phyloP scores from a whole-genome alignment of 768 basidiomycete genomes.

The Phanerochaete sordida region DNA sequence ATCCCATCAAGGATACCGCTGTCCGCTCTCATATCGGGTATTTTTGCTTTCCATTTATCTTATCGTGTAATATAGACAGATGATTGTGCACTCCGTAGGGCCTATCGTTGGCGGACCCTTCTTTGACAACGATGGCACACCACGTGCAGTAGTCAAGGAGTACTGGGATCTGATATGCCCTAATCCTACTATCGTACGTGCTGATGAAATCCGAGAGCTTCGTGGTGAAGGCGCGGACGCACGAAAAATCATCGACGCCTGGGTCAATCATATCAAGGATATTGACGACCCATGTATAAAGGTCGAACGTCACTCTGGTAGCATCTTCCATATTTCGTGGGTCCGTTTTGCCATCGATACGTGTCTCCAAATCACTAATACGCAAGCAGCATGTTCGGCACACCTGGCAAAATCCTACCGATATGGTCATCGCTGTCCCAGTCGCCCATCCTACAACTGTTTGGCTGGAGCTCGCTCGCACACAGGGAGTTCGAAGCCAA shows the following conservation, averaged over 20 bases:
- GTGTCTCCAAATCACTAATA: background rate
- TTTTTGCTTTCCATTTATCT: constrained; percentile 7
- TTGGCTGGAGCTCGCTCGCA: constrained; percentile 62
- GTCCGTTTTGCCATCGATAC: too few relatives aligned
- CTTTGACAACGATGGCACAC: constrained; percentile 30
- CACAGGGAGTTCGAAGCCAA: constrained; percentile 47
- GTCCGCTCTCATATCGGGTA: constrained; percentile 51
- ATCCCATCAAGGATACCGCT: constrained; percentile 55
- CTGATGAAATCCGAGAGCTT: constrained; percentile 22
- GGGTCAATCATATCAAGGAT: constrained; percentile 41
- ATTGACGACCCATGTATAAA: constrained; percentile 49
- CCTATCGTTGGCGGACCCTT: constrained; percentile 43
- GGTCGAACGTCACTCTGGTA: constrained; percentile 24
- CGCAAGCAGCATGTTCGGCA: constrained; percentile 42
- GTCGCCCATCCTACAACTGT: constrained; percentile 44
- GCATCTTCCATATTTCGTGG: constrained; percentile 6
- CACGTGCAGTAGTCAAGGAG: constrained; percentile 42
- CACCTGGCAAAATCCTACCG: constrained; percentile 37
- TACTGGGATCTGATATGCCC: constrained; percentile 51
- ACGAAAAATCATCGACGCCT: constrained; percentile 35
- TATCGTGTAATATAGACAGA: background rate
- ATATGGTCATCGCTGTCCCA: constrained; percentile 45
- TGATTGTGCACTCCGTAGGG: constrained; percentile 22
- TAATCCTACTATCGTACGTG: constrained; percentile 27
- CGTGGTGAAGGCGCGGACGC: constrained; percentile 29